phyloP scores from a whole-genome alignment of 2,329 filamentous ascomycete species.

The Scopulariopsis brevicaulis region DNA sequence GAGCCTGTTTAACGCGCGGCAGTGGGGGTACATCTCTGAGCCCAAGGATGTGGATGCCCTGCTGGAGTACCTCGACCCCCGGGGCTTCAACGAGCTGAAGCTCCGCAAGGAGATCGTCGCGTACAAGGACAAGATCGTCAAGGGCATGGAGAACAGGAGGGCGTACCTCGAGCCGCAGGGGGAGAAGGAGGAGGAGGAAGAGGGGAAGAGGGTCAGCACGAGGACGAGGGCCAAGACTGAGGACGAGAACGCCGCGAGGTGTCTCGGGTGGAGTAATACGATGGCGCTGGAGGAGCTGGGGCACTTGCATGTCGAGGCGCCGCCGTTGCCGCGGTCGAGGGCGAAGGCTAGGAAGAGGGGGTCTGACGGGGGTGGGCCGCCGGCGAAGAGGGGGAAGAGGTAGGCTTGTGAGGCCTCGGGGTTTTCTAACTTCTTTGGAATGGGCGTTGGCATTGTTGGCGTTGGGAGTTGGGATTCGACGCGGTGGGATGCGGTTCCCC shows the following conservation, averaged over 20 bases:
- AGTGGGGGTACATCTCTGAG: slow-evolving; percentile 90
- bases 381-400: slow-evolving; percentile 12
- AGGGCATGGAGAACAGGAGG: slow-evolving; percentile 71
- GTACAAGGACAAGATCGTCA: slow-evolving; percentile 65
- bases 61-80: slow-evolving; percentile 78
- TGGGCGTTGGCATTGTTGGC: too few relatives aligned
- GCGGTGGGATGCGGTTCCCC: too few relatives aligned
- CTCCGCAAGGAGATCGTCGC: slow-evolving; percentile 74
- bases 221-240: slow-evolving; percentile 31
- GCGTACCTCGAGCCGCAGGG: slow-evolving; percentile 45
- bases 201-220: slow-evolving; percentile 28
- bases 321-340: slow-evolving; percentile 35
- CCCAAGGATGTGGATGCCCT: slow-evolving; percentile 67
- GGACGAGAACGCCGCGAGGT: slow-evolving; percentile 35
- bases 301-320: slow-evolving; percentile 43
- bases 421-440: neutral
- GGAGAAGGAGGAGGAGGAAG: slow-evolving; percentile 18
- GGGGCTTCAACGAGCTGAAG: slow-evolving; percentile 76
- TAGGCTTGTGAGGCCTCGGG: neutral
- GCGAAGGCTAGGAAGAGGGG: slow-evolving; percentile 43
- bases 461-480: too few relatives aligned
- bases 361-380: slow-evolving; percentile 16
- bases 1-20: slow-evolving; percentile 60
- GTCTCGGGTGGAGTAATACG: slow-evolving; percentile 43
- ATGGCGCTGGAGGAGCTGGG: slow-evolving; percentile 45